Base-by-base conservation (phyloP, 768 basidiomycete genomes). In the Boletellus ananiceps region DNA sequence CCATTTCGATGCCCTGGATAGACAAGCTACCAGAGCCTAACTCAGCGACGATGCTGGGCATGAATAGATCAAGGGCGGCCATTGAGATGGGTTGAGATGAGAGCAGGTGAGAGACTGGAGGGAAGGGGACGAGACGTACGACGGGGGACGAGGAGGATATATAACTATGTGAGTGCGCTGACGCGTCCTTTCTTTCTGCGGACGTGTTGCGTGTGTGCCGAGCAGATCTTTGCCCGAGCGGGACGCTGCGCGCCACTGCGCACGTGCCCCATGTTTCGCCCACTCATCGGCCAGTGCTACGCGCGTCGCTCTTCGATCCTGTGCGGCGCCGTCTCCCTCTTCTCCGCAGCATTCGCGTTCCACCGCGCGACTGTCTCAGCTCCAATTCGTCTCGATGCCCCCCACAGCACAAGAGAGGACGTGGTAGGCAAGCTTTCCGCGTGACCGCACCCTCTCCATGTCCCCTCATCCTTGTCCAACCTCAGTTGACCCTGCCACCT, bases 401-500 rank as follows among this genome's bases (percentile, higher is more conserved):
- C 74, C 23, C 49, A 40, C 15, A 38, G 44, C 32, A 21, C 44
- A 7, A 46, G 31, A 15, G 46, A 42, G 15, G 64, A 59, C 38
- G 55, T 65, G 15, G 43, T 60, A 52, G 67, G 64, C 55, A 46
- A 40, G 63, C 41, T 18, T 27, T 23, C 18, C 14, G 14, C 29
- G 13, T 25, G 12, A 23, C 6, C 14, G 23, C 27, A 11, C 14
- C 31, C 14, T 19, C 32, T 9, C 5, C 42, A 16, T n/a, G 12
- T 33, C 36, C 4, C 19, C 37, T 40, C 36, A 42, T 9, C 32
- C 7, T 34, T 27, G 31, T 35, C 19, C 35, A 13, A 21, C 31
- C 40, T 34, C 57, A 85, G 88, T 77, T 54, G 89, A 92, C 60
- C 80, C 84, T 37, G 86, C 80, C 18, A 89, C 87, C 2, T 81